phyloP scores from a whole-genome alignment of 1,284 basidiomycete species.

The Puccinia triticina region DNA sequence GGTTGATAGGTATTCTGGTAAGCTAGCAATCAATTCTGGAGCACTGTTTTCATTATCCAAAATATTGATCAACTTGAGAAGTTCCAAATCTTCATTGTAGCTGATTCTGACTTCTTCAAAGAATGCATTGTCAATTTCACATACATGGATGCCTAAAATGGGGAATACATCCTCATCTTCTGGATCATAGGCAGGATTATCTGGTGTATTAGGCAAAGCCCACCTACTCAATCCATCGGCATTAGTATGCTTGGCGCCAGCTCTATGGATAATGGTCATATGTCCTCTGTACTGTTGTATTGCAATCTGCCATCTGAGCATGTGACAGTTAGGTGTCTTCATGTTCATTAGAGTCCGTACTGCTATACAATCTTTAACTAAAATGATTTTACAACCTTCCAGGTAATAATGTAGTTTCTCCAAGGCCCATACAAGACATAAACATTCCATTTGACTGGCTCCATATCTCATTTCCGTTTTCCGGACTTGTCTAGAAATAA shows the following conservation, averaged over 20 bases:
- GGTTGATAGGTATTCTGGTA: background rate
- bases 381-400: background rate
- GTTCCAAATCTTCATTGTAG: too few relatives aligned
- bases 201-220: too few relatives aligned
- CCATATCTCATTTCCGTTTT: too few relatives aligned
- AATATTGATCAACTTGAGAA: too few relatives aligned
- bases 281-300: background rate
- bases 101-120: too few relatives aligned
- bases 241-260: background rate
- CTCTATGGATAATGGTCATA: constrained; percentile 1
- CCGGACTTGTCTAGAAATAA: too few relatives aligned
- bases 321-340: background rate
- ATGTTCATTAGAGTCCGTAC: background rate
- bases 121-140: too few relatives aligned
- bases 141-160: background rate
- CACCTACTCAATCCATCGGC: background rate
- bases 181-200: too few relatives aligned
- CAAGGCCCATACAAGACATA: too few relatives aligned
- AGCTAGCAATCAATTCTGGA: background rate
- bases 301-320: constrained; percentile 12
- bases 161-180: background rate
- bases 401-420: background rate
- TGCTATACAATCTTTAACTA: background rate
- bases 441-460: too few relatives aligned
- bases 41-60: too few relatives aligned